Conservation (phyloP, 176 grass and related monocot genomes). For the Tuctoria greenei region DNA sequence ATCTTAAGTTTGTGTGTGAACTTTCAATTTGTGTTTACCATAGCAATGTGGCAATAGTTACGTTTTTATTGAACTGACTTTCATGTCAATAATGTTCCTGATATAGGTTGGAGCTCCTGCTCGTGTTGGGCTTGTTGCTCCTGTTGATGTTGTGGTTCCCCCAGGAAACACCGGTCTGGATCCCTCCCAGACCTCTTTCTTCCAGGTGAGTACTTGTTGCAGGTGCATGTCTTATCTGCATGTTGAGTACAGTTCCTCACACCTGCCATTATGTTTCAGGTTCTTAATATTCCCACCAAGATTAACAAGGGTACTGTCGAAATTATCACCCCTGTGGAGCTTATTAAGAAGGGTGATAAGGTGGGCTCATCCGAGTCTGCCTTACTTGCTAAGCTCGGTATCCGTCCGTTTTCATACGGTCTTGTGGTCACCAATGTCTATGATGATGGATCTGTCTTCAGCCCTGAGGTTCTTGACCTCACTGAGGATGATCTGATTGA, state of each 20-base stretch:
- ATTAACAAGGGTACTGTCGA: slow-evolving; percentile 96
- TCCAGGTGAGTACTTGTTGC: slow-evolving; percentile 48
- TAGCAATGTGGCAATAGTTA: too few relatives aligned
- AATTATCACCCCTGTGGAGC: slow-evolving; percentile 85
- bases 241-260: background rate
- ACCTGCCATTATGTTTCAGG: slow-evolving; percentile 36
- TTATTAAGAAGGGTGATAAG: slow-evolving; percentile 79
- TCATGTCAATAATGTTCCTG: background rate
- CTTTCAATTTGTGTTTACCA: too few relatives aligned
- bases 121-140: slow-evolving; percentile 83
- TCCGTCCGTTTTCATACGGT: slow-evolving; percentile 81
- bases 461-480: slow-evolving; percentile 83
- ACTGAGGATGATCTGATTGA: slow-evolving; percentile 65
- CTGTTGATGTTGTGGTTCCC: slow-evolving; percentile 74
- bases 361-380: slow-evolving; percentile 85
- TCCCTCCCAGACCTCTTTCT: slow-evolving; percentile 88
- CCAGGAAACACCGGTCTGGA: slow-evolving; percentile 91
- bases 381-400: slow-evolving; percentile 73
- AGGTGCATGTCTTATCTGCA: too few relatives aligned
- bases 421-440: slow-evolving; percentile 62
- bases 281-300: slow-evolving; percentile 86
- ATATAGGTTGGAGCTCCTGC: slow-evolving; percentile 80
- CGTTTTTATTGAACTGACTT: too few relatives aligned
- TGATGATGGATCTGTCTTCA: slow-evolving; percentile 73
- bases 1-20: too few relatives aligned